Conservation (phyloP, 2,329 filamentous ascomycete genomes). For the Monilinia laxa region DNA sequence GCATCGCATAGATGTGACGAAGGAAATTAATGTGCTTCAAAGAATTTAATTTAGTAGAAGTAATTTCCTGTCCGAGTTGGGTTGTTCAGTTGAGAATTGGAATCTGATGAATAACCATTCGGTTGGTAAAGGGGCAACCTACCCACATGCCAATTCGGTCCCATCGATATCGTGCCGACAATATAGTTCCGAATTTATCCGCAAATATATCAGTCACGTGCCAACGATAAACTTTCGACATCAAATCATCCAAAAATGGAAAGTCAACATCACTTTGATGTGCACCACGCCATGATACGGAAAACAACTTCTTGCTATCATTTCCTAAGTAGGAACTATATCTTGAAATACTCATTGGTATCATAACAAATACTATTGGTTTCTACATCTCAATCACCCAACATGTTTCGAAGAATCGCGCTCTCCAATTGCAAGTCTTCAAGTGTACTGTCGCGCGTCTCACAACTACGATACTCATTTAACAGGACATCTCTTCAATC, state of each 20-base stretch:
- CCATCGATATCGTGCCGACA: not conserved
- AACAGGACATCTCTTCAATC: not conserved
- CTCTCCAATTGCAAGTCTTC: not conserved
- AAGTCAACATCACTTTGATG: not conserved
- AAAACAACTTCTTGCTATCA: not conserved
- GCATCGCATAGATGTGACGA: not conserved
- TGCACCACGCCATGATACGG: not conserved
- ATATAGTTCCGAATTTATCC: not conserved
- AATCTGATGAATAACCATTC: not conserved
- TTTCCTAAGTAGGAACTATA: not conserved
- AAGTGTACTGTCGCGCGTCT: not conserved
- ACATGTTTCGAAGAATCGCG: not conserved
- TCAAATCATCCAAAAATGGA: not conserved
- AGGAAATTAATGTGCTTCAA: not conserved
- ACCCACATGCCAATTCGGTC: not conserved
- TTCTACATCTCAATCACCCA: not conserved
- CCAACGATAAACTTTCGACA: not conserved
- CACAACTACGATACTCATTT: not conserved
- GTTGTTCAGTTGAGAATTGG: not conserved
- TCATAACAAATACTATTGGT: not conserved
- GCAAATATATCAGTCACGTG: not conserved
- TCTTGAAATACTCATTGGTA: not conserved
- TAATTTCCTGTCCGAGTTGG: not conserved
- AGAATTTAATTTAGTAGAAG: not conserved
- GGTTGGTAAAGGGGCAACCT: conserved; percentile 1